Percentiles rank a stretch among this genome's conserved stretches.
phyloP scores from a whole-genome alignment of 331 rosid species.

The Stylosanthes scabra region DNA sequence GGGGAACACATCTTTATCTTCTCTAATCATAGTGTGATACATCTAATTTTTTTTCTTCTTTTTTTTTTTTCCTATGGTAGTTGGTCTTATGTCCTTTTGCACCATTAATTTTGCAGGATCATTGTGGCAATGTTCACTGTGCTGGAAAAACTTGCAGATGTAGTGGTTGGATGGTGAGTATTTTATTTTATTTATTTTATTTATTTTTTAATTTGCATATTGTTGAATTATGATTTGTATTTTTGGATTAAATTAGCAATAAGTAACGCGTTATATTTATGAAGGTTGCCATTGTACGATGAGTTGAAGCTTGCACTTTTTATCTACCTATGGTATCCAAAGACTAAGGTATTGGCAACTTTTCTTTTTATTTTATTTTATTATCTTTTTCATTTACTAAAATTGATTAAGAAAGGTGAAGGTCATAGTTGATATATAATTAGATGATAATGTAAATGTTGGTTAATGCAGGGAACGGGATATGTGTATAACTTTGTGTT shows the following conservation, averaged over 20 bases:
- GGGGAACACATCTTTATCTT: slow-evolving; percentile 5
- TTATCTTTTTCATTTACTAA: background rate
- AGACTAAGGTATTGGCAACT: slow-evolving; percentile 63
- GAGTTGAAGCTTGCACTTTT: slow-evolving; percentile 82
- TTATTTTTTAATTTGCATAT: background rate
- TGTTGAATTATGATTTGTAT: slow-evolving; percentile 11
- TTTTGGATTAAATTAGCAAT: background rate
- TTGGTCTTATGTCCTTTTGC: slow-evolving; percentile 12
- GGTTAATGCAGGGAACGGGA: slow-evolving; percentile 65
- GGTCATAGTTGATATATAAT: background rate
- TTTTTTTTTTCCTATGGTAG: background rate
- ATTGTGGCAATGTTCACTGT: slow-evolving; percentile 79
- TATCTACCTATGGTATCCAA: slow-evolving; percentile 91
- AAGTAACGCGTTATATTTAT: background rate
- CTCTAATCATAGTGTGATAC: background rate
- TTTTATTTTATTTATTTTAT: background rate
- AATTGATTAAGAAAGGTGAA: background rate
- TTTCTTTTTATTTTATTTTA: background rate
- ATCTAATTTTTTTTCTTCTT: background rate
- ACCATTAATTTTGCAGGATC: slow-evolving; percentile 59
- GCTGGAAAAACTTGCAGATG: slow-evolving; percentile 71
- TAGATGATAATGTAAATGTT: slow-evolving; percentile 11
- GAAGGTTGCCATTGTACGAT: slow-evolving; percentile 90
- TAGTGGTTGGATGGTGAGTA: slow-evolving; percentile 72
- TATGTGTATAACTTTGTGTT: slow-evolving; percentile 64